Evolutionary conservation across 495 filamentous ascomycete genomes (phyloP), one percentile per base, ranked within the genome.

Genomic region (Neurospora sp.): DNA sequence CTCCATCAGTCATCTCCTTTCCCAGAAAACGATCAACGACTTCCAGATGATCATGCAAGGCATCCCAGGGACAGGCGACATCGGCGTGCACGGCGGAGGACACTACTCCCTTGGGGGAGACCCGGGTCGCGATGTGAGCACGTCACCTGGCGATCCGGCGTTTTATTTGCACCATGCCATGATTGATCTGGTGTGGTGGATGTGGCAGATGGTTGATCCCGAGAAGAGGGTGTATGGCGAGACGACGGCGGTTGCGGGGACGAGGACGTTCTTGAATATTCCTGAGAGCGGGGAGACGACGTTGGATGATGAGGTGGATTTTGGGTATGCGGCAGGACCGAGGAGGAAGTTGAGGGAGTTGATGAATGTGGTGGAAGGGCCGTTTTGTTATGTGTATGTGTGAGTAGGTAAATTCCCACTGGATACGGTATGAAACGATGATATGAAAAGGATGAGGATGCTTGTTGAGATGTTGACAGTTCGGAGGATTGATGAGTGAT

Each of bases 91-190:
- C 77, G 86, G 86, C n/a, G 89, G 84, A 16, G 88, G 89, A 14
- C 91, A 93, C 74, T 89, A 87, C 78, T 82, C 85, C 7, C 87
- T 91, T 71, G 90, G 78, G 39, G 90, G 88, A 44, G 87, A 91
- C 78, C 85, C 87, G 0, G 86, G 85, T 3, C 76, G 79, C 18
- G 90, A 91, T 78, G 77, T 89, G 27, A 91, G 83, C 75, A 82
- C 80, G 6, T 89, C 85, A 18, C 87, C 90, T 9, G 87, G 87
- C 8, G 91, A 93, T 71, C 90, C 90, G 12, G 85, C 83, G 1
- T 93, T 93, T 80, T 93, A 81, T 76, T 81, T 89, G 12, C 91
- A 93, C 77, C 91, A 92, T 78, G 85, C 81, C 18, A 85, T 87
- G 85, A 85, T 93, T 71, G 91, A 92, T 78, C 86, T 87, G 9